phyloP scores from a whole-genome alignment of 305 asterid genomes.

The Fraxinus latifolia region DNA sequence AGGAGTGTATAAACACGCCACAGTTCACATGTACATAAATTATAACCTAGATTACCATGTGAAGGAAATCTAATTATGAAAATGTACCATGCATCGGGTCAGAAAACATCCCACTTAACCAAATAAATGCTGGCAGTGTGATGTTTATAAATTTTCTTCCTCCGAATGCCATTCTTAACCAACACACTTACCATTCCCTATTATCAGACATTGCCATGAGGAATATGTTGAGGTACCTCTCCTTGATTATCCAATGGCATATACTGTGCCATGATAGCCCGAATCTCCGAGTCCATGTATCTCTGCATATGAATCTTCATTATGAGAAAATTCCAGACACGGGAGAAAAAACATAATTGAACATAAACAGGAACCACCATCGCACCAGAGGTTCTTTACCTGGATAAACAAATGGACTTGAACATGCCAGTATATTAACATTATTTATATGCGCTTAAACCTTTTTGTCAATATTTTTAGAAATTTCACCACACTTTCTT shows the following conservation, averaged over 20 bases:
- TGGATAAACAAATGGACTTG: neutral
- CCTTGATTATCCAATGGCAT: constrained; percentile 81
- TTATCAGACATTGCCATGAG: constrained; percentile 30
- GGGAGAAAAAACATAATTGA: neutral
- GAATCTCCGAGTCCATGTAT: constrained; percentile 85
- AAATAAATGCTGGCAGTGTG: neutral
- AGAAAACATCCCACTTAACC: constrained; percentile 6
- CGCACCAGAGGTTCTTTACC: neutral
- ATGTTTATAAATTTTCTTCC: neutral
- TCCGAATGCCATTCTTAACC: neutral
- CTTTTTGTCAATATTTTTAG: neutral
- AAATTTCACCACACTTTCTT: neutral
- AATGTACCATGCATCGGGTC: neutral
- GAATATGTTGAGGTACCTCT: constrained; percentile 39
- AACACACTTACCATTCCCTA: neutral
- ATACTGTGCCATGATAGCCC: constrained; percentile 86
- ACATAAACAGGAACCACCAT: neutral
- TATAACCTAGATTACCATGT: neutral
- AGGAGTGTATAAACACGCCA: constrained; percentile 8
- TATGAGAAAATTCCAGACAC: neutral
- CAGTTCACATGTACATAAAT: constrained; percentile 20
- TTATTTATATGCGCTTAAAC: neutral
- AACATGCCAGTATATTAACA: neutral
- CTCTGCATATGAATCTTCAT: constrained; percentile 37
- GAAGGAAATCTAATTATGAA: neutral